Evolutionary conservation across 805 yeast genomes (phyloP).

Genomic region (Starmera amethionina): DNA sequence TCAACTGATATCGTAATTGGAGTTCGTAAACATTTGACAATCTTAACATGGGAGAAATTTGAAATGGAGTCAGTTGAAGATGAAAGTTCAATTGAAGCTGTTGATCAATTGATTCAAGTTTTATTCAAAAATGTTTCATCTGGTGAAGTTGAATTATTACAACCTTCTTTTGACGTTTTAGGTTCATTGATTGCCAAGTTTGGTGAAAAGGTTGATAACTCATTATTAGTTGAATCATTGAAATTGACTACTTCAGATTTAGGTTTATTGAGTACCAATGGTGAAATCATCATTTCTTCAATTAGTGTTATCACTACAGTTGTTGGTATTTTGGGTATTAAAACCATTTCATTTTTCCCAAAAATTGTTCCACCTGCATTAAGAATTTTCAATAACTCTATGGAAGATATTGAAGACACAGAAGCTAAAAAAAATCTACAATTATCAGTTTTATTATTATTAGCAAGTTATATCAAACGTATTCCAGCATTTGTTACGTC

Average conservation of each 20-base stretch:
- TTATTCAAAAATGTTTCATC: slow-evolving; percentile 30
- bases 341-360: slow-evolving; percentile 76
- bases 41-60: slow-evolving; percentile 58
- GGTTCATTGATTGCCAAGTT: slow-evolving; percentile 56
- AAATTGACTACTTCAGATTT: slow-evolving; percentile 36
- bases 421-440: slow-evolving; percentile 37
- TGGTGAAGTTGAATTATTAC: slow-evolving; percentile 39
- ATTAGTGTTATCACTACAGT: slow-evolving; percentile 62
- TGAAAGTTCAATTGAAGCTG: slow-evolving; percentile 37
- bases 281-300: slow-evolving; percentile 65
- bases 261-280: slow-evolving; percentile 44
- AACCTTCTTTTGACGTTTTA: slow-evolving; percentile 60
- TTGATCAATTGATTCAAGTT: slow-evolving; percentile 39
- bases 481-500: slow-evolving; percentile 80
- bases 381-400: slow-evolving; percentile 37
- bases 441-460: slow-evolving; percentile 58
- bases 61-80: slow-evolving; percentile 54
- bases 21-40: slow-evolving; percentile 51
- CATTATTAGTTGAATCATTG: slow-evolving; percentile 39
- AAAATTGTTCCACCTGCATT: slow-evolving; percentile 72
- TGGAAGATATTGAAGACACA: slow-evolving; percentile 10
- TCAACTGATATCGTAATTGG: slow-evolving; percentile 26
- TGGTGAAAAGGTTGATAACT: slow-evolving; percentile 38
- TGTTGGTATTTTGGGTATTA: slow-evolving; percentile 72
- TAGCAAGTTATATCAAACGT: slow-evolving; percentile 67